phyloP scores from a whole-genome alignment of 257 asterid genomes.

The Solanum piurae region DNA sequence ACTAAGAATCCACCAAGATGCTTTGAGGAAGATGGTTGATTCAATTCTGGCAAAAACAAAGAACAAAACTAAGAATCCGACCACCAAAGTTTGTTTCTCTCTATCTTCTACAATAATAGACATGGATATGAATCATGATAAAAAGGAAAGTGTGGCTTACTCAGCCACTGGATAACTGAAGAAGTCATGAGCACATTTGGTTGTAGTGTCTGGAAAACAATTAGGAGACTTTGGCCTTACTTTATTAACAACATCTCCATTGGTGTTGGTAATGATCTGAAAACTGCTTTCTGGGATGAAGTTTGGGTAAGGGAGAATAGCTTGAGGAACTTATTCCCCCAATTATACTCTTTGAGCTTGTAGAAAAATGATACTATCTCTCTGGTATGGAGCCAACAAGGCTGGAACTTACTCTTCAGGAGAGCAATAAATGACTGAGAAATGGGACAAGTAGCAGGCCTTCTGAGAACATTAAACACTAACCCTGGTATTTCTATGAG shows the following conservation, averaged over 20 bases:
- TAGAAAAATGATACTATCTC: not conserved
- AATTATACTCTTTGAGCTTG: not conserved
- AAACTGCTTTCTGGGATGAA: not conserved
- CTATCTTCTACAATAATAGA: not conserved
- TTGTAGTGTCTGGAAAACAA: not conserved
- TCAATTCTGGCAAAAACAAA: not conserved
- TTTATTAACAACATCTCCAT: not conserved
- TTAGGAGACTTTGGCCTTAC: not conserved
- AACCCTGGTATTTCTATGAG: not conserved
- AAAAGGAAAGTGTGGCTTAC: not conserved
- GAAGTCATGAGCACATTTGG: not conserved
- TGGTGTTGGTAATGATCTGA: not conserved
- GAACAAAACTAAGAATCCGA: not conserved
- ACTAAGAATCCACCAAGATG: not conserved
- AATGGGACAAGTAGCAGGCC: not conserved
- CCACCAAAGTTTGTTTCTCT: too few relatives aligned
- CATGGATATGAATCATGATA: not conserved
- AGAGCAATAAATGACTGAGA: not conserved
- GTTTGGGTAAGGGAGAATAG: not conserved
- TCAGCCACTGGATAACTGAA: not conserved
- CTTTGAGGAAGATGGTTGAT: not conserved
- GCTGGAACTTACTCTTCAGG: not conserved
- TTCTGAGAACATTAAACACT: not conserved
- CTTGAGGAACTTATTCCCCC: not conserved
- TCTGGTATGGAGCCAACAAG: not conserved